Conservation (phyloP, 164 flowering plant species). For the Berberis thunbergii region DNA sequence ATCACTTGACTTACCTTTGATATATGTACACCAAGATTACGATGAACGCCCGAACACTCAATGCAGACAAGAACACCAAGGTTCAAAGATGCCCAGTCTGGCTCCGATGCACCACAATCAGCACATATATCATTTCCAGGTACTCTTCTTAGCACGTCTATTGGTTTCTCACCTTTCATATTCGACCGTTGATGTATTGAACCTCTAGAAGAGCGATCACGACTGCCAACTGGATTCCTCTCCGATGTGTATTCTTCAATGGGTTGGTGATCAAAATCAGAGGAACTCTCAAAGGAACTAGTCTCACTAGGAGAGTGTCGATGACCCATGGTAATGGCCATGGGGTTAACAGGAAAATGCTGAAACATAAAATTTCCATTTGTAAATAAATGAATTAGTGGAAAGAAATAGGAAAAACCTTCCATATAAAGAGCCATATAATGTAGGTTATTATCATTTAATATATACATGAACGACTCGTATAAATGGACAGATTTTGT, state of each 20-base stretch:
- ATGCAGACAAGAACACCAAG: slow-evolving; percentile 83
- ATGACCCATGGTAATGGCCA: slow-evolving; percentile 7
- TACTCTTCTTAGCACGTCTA: slow-evolving; percentile 51
- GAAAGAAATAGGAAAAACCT: background rate
- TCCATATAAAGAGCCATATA: background rate
- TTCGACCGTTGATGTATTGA: slow-evolving; percentile 35
- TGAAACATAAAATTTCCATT: background rate
- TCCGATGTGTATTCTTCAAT: slow-evolving; percentile 42
- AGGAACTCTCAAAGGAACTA: slow-evolving; percentile 69
- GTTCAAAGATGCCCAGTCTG: slow-evolving; percentile 90
- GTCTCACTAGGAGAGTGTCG: slow-evolving; percentile 19
- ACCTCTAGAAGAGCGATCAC: slow-evolving; percentile 39
- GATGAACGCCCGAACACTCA: slow-evolving; percentile 88
- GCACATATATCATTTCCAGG: slow-evolving; percentile 80
- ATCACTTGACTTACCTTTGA: slow-evolving; percentile 40
- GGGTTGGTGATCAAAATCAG: slow-evolving; percentile 45
- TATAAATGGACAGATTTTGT: background rate
- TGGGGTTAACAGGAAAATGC: background rate
- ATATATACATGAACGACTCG: background rate
- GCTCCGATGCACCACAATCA: slow-evolving; percentile 84
- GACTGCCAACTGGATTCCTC: slow-evolving; percentile 31
- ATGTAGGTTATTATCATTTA: background rate
- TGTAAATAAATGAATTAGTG: background rate
- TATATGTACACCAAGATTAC: slow-evolving; percentile 75
- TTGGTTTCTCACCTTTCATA: slow-evolving; percentile 53